phyloP scores from a whole-genome alignment of 2,329 filamentous ascomycete genomes.

The Hortaea werneckii region DNA sequence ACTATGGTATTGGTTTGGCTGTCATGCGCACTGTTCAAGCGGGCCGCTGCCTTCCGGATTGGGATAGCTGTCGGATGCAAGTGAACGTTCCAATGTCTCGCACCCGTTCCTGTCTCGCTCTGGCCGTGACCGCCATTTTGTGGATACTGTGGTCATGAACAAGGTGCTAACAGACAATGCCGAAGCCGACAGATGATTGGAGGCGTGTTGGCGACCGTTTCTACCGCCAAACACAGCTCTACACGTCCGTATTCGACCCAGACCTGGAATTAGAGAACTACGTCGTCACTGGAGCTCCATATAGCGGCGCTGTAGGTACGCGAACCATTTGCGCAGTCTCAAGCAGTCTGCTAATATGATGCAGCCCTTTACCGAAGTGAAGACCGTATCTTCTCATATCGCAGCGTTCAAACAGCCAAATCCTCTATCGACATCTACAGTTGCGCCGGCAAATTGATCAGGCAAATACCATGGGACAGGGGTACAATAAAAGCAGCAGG shows the following conservation, averaged over 20 bases:
- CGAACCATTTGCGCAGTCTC: conserved; percentile 5
- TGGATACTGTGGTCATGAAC: neutral
- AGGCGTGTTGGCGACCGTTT: conserved; percentile 86
- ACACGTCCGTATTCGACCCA: conserved; percentile 84
- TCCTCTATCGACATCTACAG: conserved; percentile 91
- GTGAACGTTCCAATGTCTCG: too few relatives aligned
- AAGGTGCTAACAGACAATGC: conserved; percentile 20
- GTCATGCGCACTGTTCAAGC: too few relatives aligned
- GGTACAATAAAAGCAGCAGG: conserved; percentile 78
- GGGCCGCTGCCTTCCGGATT: too few relatives aligned
- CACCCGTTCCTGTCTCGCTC: too few relatives aligned
- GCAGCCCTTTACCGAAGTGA: conserved; percentile 83
- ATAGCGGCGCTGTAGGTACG: conserved; percentile 83
- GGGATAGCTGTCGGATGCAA: too few relatives aligned
- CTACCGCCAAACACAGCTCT: conserved; percentile 90
- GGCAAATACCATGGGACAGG: conserved; percentile 63
- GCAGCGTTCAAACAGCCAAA: conserved; percentile 60
- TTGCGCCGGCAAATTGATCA: conserved; percentile 75
- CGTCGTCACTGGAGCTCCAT: conserved; percentile 80
- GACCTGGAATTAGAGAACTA: conserved; percentile 94
- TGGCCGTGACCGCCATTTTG: too few relatives aligned
- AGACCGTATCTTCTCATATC: conserved; percentile 68
- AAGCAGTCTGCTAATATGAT: conserved; percentile 13
- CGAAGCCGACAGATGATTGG: conserved; percentile 77
- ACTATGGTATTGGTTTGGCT: too few relatives aligned